Conservation (phyloP, 805 yeast species). For the Candida xiaguanensis region DNA sequence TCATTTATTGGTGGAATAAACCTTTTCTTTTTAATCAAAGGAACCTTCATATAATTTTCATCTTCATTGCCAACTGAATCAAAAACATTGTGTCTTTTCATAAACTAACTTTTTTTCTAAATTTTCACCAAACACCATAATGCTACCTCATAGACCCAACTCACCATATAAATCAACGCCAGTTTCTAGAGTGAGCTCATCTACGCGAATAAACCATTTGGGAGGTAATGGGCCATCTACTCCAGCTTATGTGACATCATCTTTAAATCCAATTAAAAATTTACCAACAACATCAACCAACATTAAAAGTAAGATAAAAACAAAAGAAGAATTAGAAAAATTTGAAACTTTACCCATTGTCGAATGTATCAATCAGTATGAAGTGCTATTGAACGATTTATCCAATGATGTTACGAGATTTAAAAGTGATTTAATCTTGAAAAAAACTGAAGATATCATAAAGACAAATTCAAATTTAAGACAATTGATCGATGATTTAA, state of each 20-base stretch:
- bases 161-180: constrained; percentile 29
- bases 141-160: constrained; percentile 28
- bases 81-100: constrained; percentile 7
- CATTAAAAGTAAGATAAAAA: constrained; percentile 15
- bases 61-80: constrained; percentile 3
- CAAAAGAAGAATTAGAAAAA: constrained; percentile 21
- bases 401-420: constrained; percentile 31
- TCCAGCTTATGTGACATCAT: constrained; percentile 34
- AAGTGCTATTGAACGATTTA: constrained; percentile 22
- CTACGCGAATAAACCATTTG: constrained; percentile 27
- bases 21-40: background rate
- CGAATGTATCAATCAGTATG: constrained; percentile 27
- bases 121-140: constrained; percentile 5
- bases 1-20: constrained; percentile 8
- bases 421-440: constrained; percentile 26
- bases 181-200: constrained; percentile 33
- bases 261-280: constrained; percentile 36
- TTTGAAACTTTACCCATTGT: constrained; percentile 34
- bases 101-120: background rate
- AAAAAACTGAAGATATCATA: constrained; percentile 24
- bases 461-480: constrained; percentile 22
- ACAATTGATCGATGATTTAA: constrained; percentile 22
- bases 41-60: background rate
- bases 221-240: constrained; percentile 8
- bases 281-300: constrained; percentile 18